Conservation (phyloP, 495 filamentous ascomycete species). For the Usnea hakonensis region DNA sequence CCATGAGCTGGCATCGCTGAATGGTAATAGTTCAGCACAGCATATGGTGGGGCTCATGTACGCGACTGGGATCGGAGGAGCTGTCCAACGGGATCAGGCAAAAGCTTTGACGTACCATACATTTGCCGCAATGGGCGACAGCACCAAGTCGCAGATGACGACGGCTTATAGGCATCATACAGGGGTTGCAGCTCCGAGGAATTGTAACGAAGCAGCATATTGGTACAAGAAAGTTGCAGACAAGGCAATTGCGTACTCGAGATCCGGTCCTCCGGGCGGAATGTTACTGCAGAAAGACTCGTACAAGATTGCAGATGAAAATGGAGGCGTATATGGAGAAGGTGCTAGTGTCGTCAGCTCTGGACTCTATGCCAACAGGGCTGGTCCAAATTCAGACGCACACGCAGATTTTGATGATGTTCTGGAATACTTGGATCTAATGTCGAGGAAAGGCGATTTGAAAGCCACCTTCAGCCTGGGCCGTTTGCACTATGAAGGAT, state of each 20-base stretch:
- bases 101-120: slow-evolving; percentile 90
- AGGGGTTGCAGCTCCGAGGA: slow-evolving; percentile 76
- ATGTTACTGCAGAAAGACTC: slow-evolving; percentile 64
- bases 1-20: slow-evolving; percentile 61
- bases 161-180: slow-evolving; percentile 78
- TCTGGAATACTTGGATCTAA: slow-evolving; percentile 86
- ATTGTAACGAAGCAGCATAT: slow-evolving; percentile 74
- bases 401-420: slow-evolving; percentile 86
- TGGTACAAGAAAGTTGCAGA: slow-evolving; percentile 93
- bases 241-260: slow-evolving; percentile 78
- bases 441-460: slow-evolving; percentile 88
- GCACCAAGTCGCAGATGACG: slow-evolving; percentile 88
- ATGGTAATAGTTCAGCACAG: slow-evolving; percentile 86
- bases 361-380: slow-evolving; percentile 71
- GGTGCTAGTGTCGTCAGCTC: slow-evolving; percentile 88
- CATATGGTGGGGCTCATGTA: slow-evolving; percentile 97
- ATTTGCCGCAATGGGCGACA: slow-evolving; percentile 78
- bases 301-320: slow-evolving; percentile 73
- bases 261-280: slow-evolving; percentile 87
- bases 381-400: slow-evolving; percentile 59
- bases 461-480: slow-evolving; percentile 87
- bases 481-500: slow-evolving; percentile 84
- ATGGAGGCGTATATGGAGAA: slow-evolving; percentile 89
- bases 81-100: slow-evolving; percentile 81
- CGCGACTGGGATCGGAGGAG: slow-evolving; percentile 79